Base-by-base conservation (phyloP, 805 yeast genomes). In the Wickerhamiella allomyrinae region DNA sequence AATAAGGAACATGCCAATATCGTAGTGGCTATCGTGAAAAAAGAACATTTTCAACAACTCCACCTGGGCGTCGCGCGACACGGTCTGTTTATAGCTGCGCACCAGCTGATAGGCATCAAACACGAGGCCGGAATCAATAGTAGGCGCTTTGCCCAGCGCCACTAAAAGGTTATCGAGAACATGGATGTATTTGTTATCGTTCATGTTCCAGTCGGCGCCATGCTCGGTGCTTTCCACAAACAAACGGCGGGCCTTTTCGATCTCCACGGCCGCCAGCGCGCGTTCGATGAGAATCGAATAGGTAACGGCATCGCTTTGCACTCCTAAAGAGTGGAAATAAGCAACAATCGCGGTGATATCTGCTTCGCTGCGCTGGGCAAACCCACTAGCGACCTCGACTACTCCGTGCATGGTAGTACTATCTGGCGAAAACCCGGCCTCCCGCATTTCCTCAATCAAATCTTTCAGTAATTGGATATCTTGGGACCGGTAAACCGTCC, bases 191-290 rank as follows among this genome's bases (percentile, higher is more conserved):
- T 34, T 6, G 44, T 57, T 56, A 37, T 50, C 50, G 13, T 60
- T 63, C 35, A 53, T 54, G 23, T 58, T 61, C 76, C 77, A 73
- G 21, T 64, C 63, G 5, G 66, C 61, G 27, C 70, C 73, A 21
- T 61, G 51, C 5, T 55, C 47, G 6, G 66, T 49, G 38, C 65
- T 56, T 9, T 58, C 50, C 5, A 62, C 50, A 50, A 68, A 70
- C 6, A 62, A 34, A 14, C 52, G 41, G 14, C 61, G 52, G 1
- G 69, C 68, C 17, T 47, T 50, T 6, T 48, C 48, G 14, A 54
- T 47, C 34, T 60, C 64, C 2, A 51, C 49, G 2, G 47, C 45
- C 7, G 41, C 40, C 9, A 69, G 46, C 2, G 57, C 56, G 19
- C 65, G 49, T 11, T 60, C 52, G 10, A 71, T 60, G 23, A 68